Conservation (phyloP, 2,329 filamentous ascomycete species). For the Parasarocladium wereldwijsianum region DNA sequence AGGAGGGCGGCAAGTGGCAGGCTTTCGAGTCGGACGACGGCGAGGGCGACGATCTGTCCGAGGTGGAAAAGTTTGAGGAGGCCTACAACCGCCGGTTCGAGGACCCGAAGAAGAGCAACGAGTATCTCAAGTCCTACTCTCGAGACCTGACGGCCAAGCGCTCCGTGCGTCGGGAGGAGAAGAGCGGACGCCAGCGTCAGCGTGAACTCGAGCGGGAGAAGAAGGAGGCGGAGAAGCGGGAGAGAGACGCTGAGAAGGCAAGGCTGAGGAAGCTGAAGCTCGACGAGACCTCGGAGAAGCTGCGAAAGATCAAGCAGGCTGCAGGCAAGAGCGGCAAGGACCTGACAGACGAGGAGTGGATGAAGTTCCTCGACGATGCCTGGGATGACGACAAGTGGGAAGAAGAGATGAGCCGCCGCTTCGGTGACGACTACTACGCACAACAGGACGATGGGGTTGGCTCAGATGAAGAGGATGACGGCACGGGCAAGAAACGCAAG, state of each 20-base stretch:
- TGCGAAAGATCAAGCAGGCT: slow-evolving; percentile 77
- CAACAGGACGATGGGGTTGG: slow-evolving; percentile 45
- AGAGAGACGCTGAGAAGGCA: slow-evolving; percentile 67
- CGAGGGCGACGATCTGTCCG: slow-evolving; percentile 51
- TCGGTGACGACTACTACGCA: slow-evolving; percentile 84
- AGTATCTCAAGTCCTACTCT: slow-evolving; percentile 75
- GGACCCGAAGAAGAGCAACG: slow-evolving; percentile 75
- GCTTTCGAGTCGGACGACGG: slow-evolving; percentile 91
- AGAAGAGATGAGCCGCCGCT: slow-evolving; percentile 72
- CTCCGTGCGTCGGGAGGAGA: slow-evolving; percentile 75
- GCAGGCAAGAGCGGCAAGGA: slow-evolving; percentile 60
- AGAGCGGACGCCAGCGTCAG: slow-evolving; percentile 59
- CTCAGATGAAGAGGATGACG: slow-evolving; percentile 40
- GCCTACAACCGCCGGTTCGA: slow-evolving; percentile 96
- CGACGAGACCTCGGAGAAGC: slow-evolving; percentile 77
- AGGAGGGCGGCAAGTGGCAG: slow-evolving; percentile 50
- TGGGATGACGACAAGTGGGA: slow-evolving; percentile 91
- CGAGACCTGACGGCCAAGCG: slow-evolving; percentile 71
- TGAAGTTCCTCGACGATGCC: slow-evolving; percentile 67
- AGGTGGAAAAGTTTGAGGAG: slow-evolving; percentile 76
- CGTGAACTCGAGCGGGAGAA: slow-evolving; percentile 64
- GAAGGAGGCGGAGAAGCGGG: slow-evolving; percentile 64
- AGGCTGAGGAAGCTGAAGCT: slow-evolving; percentile 77
- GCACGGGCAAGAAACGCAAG: slow-evolving; percentile 27
- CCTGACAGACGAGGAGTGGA: slow-evolving; percentile 65